Base-by-base conservation (phyloP, 306 rosid genomes). In the Senna tora region DNA sequence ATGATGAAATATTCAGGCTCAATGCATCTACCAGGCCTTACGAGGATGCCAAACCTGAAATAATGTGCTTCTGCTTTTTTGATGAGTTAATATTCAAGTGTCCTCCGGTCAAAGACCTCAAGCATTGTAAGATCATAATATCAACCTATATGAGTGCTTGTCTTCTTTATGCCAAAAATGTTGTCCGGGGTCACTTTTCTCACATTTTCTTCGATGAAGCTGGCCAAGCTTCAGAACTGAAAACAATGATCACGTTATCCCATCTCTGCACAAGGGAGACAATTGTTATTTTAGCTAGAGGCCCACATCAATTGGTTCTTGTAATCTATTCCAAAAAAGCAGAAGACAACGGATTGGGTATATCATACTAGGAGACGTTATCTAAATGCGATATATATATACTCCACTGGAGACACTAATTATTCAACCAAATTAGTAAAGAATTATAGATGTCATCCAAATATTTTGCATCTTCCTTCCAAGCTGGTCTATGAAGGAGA, bases 151-250 rank as follows among this genome's bases (percentile, higher is more conserved):
- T 81, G 87, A 91, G 92, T 75, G 90, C 87, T 33, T 62, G 87
- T 58, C 87, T 86, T 79, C 88, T 94, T 72, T 64, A 75, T 74
- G 87, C 90, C 8, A 96, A 87, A 81, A 95, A 76, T 72, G 76
- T 94, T 54, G 15, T 13, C 19, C 92, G 67, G 12, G 97, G 96
- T 55, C 93, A 94, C 79, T 91, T 94, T 79, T 83, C 97, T 72
- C 99, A 94, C 76, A 82, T 94, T 57, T 87, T 94, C 89, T 84
- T 94, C 82, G 99, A 94, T 47, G 99, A 94, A 85, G 93, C 97
- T 79, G 96, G 96, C 80, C 99, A 94, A 77, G 99, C 99, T 74
- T 94, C 99, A 12, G 96, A 94, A 83, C 95, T 96, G 49, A 96
- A 94, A 78, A 87, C 90, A 60, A 77, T 94, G 89, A 82, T 91